Percentiles rank a stretch among this genome's conserved stretches.
Evolutionary conservation across 441 rosid species (phyloP).

Genomic region (Adansonia madagascariensis): DNA sequence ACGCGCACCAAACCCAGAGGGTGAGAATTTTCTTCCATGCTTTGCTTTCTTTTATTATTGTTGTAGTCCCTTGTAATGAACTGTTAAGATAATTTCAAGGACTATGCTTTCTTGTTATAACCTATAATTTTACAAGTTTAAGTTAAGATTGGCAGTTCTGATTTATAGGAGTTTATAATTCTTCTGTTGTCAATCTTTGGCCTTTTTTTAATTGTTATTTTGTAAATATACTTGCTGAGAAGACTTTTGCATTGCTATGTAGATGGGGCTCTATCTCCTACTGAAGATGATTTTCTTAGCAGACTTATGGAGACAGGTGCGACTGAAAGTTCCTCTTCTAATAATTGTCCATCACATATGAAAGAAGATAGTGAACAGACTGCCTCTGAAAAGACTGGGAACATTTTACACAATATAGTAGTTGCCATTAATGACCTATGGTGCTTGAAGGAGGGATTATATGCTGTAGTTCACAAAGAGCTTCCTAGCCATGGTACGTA

Average conservation of each 20-base stretch:
- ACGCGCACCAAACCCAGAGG: slow-evolving; percentile 39
- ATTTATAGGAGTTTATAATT: slow-evolving; percentile 17
- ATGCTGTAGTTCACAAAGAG: slow-evolving; percentile 51
- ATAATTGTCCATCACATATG: slow-evolving; percentile 44
- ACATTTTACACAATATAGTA: slow-evolving; percentile 52
- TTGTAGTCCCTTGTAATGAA: slow-evolving; percentile 4
- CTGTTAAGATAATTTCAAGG: neutral
- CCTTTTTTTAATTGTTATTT: slow-evolving; percentile 7
- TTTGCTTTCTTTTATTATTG: slow-evolving; percentile 6
- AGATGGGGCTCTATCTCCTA: slow-evolving; percentile 55
- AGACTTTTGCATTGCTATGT: slow-evolving; percentile 33
- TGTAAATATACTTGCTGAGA: slow-evolving; percentile 40
- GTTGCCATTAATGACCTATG: slow-evolving; percentile 58
- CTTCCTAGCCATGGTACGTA: slow-evolving; percentile 56
- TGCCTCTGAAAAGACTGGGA: slow-evolving; percentile 48
- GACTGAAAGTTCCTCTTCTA: slow-evolving; percentile 73
- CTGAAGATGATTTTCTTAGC: slow-evolving; percentile 62
- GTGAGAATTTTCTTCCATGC: slow-evolving; percentile 44
- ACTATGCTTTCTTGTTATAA: slow-evolving; percentile 12
- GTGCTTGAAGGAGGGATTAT: slow-evolving; percentile 64
- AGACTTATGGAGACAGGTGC: slow-evolving; percentile 83
- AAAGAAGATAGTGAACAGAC: slow-evolving; percentile 46
- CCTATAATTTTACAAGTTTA: neutral
- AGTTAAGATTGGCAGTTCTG: neutral
- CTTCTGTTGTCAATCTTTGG: neutral